phyloP scores from a whole-genome alignment of 768 basidiomycete species.

The Serendipita indica region DNA sequence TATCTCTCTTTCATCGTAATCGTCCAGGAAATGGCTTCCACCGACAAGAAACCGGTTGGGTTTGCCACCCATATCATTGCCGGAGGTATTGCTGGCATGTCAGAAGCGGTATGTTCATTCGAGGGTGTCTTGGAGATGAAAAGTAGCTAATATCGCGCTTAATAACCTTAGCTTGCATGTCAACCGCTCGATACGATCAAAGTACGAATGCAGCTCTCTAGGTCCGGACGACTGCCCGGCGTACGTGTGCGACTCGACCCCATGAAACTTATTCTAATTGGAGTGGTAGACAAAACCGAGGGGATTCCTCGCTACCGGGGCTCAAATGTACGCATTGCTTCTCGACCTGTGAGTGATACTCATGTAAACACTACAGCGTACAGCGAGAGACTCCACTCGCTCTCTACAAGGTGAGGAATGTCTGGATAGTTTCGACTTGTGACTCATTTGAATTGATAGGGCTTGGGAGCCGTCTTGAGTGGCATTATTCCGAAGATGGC shows the following conservation, averaged over 20 bases:
- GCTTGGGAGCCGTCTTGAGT: constrained; percentile 86
- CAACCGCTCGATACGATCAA: constrained; percentile 98
- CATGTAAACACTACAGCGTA: too few species aligned
- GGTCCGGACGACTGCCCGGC: constrained; percentile 60
- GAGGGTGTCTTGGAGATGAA: constrained; percentile 17
- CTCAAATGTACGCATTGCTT: too few species aligned
- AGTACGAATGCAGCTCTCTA: constrained; percentile 98
- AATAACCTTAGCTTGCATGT: constrained; percentile 45
- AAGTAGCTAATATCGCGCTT: too few species aligned
- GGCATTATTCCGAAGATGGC: constrained; percentile 99
- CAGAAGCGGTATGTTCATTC: constrained; percentile 61
- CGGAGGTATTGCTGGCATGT: constrained; percentile 85
- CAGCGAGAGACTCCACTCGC: constrained; percentile 87
- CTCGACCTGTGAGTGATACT: too few species aligned
- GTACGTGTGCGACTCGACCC: constrained; percentile 35
- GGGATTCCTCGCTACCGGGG: constrained; percentile 83
- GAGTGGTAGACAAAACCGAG: constrained; percentile 64
- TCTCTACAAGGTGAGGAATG: constrained; percentile 54
- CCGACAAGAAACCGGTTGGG: constrained; percentile 55
- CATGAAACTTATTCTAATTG: constrained; percentile 6
- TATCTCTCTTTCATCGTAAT: neutral
- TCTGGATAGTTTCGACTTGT: neutral
- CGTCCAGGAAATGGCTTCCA: neutral
- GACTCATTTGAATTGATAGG: constrained; percentile 23
- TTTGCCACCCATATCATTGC: constrained; percentile 87